Base-by-base conservation (phyloP, 768 basidiomycete genomes). In the Cystofilobasidium bisporidii region DNA sequence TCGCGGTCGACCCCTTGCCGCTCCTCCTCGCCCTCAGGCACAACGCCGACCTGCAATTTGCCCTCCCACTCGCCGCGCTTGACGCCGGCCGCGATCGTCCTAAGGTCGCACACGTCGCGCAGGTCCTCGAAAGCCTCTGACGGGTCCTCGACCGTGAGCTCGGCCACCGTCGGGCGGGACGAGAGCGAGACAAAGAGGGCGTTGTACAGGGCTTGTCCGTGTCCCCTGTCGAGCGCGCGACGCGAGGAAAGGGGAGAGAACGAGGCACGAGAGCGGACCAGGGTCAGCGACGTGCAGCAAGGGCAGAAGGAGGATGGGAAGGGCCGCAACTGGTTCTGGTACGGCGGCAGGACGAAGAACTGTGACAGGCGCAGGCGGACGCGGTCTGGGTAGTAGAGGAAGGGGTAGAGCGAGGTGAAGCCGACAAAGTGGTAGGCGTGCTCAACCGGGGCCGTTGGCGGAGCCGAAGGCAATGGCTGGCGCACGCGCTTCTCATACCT, bases 61-160 rank as follows among this genome's bases (percentile, higher is more conserved):
- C 87, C 70, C 80, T 81, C 9, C 71, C 78, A 59, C 47, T 71
- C 43, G 32, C 64, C 79, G 64, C 82, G 79, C 70, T 86, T 78
- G 0, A 79, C 76, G 18, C 38, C 22, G 12, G 30, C 45, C 26
- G 89, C 81, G 24, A 98, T 80, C 82, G 88, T 87, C 70, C 82
- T 79, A 24, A 98, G 81, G 76, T 99, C 96, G 71, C 87, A 88
- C 64, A 89, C 86, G 78, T 98, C 96, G 40, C 94, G 81, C 50
- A 98, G 82, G 76, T 98, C 96, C 76, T 98, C 94, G 74, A 99
- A 97, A 14, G 90, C 89, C 78, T 99, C 96, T 0, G 91, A 91
- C 1, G 96, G 96, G 76, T 99, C 96, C 78, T 99, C 96, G 26
- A 99, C 89, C 1, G 69, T 30, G 47, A 69, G 56, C 33, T 69